phyloP scores from a whole-genome alignment of 2,329 filamentous ascomycete genomes.

The Biscogniauxia sp. region DNA sequence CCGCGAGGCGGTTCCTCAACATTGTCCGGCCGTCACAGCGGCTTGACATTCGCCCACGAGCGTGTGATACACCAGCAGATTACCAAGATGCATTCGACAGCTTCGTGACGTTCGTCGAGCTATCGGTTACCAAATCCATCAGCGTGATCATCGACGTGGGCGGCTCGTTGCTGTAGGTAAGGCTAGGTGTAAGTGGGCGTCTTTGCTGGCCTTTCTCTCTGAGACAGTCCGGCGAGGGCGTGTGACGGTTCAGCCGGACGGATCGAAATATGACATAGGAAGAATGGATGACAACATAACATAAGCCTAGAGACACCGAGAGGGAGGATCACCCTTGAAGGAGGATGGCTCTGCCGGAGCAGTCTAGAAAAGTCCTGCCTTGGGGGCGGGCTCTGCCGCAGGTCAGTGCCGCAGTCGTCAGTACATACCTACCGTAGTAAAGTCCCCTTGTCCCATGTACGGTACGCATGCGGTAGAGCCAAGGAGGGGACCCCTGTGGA shows the following conservation, averaged over 20 bases:
- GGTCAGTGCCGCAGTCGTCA: constrained; percentile 12
- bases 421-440: constrained; percentile 4
- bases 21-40: constrained; percentile 30
- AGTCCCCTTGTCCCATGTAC: constrained; percentile 16
- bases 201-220: constrained; percentile 7
- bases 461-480: constrained; percentile 8
- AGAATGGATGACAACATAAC: not conserved
- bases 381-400: constrained; percentile 21
- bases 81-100: constrained; percentile 27
- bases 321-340: constrained; percentile 13
- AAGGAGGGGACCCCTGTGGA: constrained; percentile 16
- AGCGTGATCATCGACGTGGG: constrained; percentile 10
- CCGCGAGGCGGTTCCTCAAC: constrained; percentile 26
- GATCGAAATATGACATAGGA: not conserved
- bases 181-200: constrained; percentile 3
- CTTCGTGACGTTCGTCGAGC: constrained; percentile 28
- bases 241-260: not conserved
- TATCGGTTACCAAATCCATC: constrained; percentile 23
- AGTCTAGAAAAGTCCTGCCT: constrained; percentile 1
- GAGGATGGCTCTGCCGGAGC: constrained; percentile 8
- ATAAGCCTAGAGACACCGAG: constrained; percentile 6
- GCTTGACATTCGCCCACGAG: constrained; percentile 26
- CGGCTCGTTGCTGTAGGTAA: not conserved
- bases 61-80: constrained; percentile 20
- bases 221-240: not conserved